Conservation (phyloP, 2,329 filamentous ascomycete species). For the Cryphonectria naterciae region DNA sequence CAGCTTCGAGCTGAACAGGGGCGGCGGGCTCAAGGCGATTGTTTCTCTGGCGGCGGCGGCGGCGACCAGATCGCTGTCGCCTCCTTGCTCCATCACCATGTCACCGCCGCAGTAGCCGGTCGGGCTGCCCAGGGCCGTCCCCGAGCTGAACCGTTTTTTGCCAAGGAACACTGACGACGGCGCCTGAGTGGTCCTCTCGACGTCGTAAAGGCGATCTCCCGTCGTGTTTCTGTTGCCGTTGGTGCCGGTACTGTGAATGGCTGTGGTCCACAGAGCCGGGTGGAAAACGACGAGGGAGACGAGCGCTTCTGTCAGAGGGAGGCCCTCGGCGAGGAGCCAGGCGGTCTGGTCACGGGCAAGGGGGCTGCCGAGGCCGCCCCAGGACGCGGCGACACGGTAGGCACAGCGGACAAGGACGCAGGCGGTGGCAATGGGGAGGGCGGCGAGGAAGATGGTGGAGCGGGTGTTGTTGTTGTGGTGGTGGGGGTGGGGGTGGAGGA, state of each 20-base stretch:
- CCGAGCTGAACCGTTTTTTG: slow-evolving; percentile 23
- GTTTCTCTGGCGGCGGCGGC: neutral
- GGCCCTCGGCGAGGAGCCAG: slow-evolving; percentile 38
- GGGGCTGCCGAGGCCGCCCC: slow-evolving; percentile 33
- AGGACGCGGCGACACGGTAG: slow-evolving; percentile 36
- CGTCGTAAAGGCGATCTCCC: neutral
- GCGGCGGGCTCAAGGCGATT: slow-evolving; percentile 9
- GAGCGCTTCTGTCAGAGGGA: slow-evolving; percentile 37
- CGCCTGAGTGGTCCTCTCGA: neutral
- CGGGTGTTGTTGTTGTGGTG: slow-evolving; percentile 32
- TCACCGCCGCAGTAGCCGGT: neutral
- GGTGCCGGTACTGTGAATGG: neutral
- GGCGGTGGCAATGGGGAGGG: slow-evolving; percentile 33
- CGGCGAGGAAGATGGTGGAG: slow-evolving; percentile 36
- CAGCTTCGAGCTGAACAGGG: slow-evolving; percentile 18
- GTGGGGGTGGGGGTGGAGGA: neutral
- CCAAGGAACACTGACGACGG: neutral
- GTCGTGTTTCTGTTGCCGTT: neutral
- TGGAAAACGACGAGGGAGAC: slow-evolving; percentile 37
- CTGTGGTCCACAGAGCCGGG: slow-evolving; percentile 34
- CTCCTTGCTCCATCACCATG: neutral
- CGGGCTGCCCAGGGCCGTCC: slow-evolving; percentile 8
- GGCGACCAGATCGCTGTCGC: neutral
- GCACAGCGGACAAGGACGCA: slow-evolving; percentile 35
- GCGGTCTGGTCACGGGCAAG: slow-evolving; percentile 35